Evolutionary conservation across 306 rosid species (phyloP).

Genomic region (Betula pendula): DNA sequence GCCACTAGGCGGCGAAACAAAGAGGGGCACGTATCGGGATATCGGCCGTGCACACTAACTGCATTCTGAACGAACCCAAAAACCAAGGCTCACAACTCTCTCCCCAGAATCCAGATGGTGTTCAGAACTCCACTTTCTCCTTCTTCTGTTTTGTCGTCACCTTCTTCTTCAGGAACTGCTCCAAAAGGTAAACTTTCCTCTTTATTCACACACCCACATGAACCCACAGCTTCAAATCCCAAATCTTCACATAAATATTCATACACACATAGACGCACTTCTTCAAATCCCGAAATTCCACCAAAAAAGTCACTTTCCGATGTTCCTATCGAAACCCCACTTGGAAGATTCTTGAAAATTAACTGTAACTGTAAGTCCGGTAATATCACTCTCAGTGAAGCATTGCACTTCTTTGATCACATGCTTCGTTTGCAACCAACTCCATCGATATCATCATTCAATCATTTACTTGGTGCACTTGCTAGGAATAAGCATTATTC

Average conservation of each 20-base stretch:
- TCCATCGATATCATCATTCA: constrained; percentile 41
- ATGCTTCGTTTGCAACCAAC: constrained; percentile 39
- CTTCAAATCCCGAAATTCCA: constrained; percentile 13
- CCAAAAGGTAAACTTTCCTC: constrained; percentile 23
- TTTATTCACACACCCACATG: constrained; percentile 14
- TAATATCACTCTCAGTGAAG: constrained; percentile 24
- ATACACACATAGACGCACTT: neutral
- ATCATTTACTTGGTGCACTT: constrained; percentile 37
- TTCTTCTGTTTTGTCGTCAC: neutral
- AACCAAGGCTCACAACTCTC: no score
- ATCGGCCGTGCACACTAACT: no score
- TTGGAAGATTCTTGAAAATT: constrained; percentile 22
- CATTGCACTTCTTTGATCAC: constrained; percentile 25
- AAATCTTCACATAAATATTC: constrained; percentile 1
- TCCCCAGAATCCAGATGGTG: constrained; percentile 11
- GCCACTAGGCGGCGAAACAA: no score
- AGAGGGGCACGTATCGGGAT: no score
- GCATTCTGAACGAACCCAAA: no score
- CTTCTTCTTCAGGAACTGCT: constrained; percentile 7
- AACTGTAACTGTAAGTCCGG: constrained; percentile 39
- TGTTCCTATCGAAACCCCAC: constrained; percentile 17
- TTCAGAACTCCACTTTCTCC: constrained; percentile 2
- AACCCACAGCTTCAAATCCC: constrained; percentile 13
- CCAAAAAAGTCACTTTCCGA: neutral
- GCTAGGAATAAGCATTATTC: constrained; percentile 39